phyloP scores from a whole-genome alignment of 2,329 filamentous ascomycete species.

The Coniochaeta hoffmannii region DNA sequence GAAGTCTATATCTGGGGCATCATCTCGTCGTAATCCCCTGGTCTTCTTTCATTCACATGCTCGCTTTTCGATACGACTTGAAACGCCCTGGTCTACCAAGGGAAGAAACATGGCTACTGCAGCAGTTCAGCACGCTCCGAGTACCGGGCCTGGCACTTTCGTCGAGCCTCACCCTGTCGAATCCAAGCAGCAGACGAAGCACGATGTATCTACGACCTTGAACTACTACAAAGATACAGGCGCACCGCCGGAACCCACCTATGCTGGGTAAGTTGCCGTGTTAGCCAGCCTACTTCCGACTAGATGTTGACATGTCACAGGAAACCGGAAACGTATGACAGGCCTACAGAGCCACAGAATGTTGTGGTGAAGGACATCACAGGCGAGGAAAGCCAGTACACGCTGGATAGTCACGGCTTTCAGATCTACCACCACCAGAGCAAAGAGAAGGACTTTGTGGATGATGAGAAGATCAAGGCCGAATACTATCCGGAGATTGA shows the following conservation, averaged over 20 bases:
- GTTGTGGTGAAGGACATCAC: constrained; percentile 30
- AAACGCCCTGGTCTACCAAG: neutral
- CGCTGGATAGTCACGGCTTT: constrained; percentile 31
- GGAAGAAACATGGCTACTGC: constrained; percentile 1
- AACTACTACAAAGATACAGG: constrained; percentile 30
- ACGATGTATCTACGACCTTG: constrained; percentile 24
- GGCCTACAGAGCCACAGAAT: constrained; percentile 21
- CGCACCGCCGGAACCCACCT: constrained; percentile 26
- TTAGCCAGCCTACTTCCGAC: neutral
- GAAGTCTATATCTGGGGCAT: neutral
- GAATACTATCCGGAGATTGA: constrained; percentile 68
- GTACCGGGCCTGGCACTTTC: neutral
- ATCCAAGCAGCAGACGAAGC: neutral
- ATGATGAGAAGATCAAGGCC: constrained; percentile 51
- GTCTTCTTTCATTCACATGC: neutral
- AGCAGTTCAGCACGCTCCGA: constrained; percentile 1
- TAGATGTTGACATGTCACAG: neutral
- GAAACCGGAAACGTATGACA: constrained; percentile 6
- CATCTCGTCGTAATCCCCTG: neutral
- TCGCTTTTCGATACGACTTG: neutral
- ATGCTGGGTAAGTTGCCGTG: constrained; percentile 12
- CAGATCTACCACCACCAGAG: constrained; percentile 22
- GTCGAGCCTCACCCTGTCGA: neutral
- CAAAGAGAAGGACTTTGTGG: constrained; percentile 25
- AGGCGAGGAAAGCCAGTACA: constrained; percentile 29